These are phyloP conservation scores for Hevea brasiliensis DNA, from an alignment of 345 rosid species.

Conservation along the genomic window DNA sequence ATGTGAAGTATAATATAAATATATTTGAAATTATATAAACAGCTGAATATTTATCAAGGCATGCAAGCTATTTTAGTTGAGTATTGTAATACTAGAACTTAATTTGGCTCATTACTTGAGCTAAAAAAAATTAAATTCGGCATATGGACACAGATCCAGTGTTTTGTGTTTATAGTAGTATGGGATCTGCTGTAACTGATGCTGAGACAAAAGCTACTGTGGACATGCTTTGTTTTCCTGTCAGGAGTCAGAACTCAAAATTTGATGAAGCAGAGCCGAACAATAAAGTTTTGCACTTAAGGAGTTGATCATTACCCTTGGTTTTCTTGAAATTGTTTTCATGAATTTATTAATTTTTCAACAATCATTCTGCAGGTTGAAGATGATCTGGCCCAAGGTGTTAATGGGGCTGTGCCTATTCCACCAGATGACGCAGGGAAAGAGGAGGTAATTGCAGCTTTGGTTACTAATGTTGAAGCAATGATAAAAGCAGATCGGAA, in stretches of 20 bases:
- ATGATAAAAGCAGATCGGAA: constrained; percentile 96
- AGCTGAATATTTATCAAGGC: too few relatives aligned
- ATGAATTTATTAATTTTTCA: background rate
- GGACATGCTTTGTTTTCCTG: background rate
- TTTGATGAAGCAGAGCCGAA: background rate
- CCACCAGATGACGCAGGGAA: constrained; percentile 71
- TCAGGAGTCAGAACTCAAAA: background rate
- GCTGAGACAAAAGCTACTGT: background rate
- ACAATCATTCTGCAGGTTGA: constrained; percentile 50
- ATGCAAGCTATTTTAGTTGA: background rate
- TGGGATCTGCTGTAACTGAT: background rate
- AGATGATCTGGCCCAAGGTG: constrained; percentile 72
- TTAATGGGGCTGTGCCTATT: constrained; percentile 64
- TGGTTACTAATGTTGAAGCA: constrained; percentile 81
- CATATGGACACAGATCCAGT: background rate
- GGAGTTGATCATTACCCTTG: background rate
- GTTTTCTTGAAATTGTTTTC: background rate
- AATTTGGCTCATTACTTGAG: background rate
- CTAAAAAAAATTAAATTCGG: background rate
- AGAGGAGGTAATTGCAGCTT: constrained; percentile 75
- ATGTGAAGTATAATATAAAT: too few relatives aligned
- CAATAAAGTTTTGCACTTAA: background rate
- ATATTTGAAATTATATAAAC: too few relatives aligned
- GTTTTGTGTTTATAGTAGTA: background rate
- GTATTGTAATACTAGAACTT: background rate